A percentile compares a stretch with the other conserved stretches of the same genome.
These are phyloP conservation scores for Cordyceps cicadae DNA, from an alignment of 2,329 filamentous ascomycete genomes.

Conservation along the genomic window DNA sequence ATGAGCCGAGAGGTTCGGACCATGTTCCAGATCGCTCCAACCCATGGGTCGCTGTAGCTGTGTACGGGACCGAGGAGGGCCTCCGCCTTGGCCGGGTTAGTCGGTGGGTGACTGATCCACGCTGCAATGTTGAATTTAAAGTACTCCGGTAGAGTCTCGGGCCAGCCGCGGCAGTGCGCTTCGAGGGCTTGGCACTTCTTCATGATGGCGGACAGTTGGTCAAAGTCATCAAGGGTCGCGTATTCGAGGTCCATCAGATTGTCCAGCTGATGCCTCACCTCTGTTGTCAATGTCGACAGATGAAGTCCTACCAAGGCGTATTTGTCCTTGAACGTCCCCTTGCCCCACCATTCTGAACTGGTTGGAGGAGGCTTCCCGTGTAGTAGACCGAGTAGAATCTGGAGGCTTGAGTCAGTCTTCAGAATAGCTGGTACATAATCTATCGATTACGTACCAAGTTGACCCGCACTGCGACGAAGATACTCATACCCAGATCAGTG, in stretches of 20 bases:
- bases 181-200: background rate
- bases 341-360: background rate
- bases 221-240: background rate
- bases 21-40: background rate
- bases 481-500: background rate
- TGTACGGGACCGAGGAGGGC: background rate
- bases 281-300: background rate
- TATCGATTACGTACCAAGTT: background rate
- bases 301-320: background rate
- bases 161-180: background rate
- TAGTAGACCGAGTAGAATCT: background rate
- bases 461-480: slow-evolving; percentile 1
- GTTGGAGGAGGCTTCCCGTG: background rate
- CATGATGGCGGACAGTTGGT: background rate
- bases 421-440: background rate
- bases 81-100: background rate
- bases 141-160: background rate
- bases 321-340: slow-evolving; percentile 4
- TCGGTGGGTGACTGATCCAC: background rate
- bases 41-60: background rate
- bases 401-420: background rate
- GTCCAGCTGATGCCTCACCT: background rate
- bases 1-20: background rate
- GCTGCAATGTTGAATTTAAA: background rate
- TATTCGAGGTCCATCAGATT: background rate